These are phyloP conservation scores for Jaapia argillacea DNA, from an alignment of 768 basidiomycete genomes.

Conservation along the genomic window DNA sequence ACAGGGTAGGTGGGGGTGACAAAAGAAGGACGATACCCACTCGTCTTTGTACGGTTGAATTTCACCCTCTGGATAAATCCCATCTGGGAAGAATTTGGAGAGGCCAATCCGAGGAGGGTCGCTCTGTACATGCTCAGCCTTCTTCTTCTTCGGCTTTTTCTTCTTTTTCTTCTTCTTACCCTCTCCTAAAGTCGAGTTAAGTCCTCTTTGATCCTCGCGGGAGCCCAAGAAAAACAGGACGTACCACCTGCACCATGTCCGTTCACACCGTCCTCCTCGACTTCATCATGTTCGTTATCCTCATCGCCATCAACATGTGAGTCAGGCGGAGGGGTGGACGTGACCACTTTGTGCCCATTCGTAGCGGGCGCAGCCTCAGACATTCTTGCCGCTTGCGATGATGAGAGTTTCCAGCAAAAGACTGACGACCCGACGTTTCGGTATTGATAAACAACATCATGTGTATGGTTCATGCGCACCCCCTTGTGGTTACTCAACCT, in stretches of 20 bases:
- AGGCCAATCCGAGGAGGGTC: slow-evolving; percentile 88
- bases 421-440: too few species aligned
- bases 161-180: slow-evolving; percentile 87
- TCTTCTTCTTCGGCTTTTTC: slow-evolving; percentile 83
- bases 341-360: too few species aligned
- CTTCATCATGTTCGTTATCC: slow-evolving; percentile 16
- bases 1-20: not conserved
- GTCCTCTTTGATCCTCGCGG: not conserved
- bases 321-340: too few species aligned
- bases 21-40: slow-evolving; percentile 45
- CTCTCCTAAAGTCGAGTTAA: slow-evolving; percentile 26
- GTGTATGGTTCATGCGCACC: too few species aligned
- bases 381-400: too few species aligned
- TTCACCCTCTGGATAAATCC: slow-evolving; percentile 88
- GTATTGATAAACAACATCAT: too few species aligned
- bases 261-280: slow-evolving; percentile 15
- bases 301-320: slow-evolving; percentile 12
- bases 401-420: too few species aligned
- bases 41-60: slow-evolving; percentile 86
- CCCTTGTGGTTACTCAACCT: too few species aligned
- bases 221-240: slow-evolving; percentile 3
- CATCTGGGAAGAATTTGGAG: slow-evolving; percentile 79
- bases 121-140: slow-evolving; percentile 66
- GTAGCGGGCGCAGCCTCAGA: too few species aligned
- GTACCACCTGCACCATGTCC: slow-evolving; percentile 14